Evolutionary conservation across 805 yeast genomes (phyloP), one percentile per base, ranked within the genome.

Genomic region (Lachancea sp.): DNA sequence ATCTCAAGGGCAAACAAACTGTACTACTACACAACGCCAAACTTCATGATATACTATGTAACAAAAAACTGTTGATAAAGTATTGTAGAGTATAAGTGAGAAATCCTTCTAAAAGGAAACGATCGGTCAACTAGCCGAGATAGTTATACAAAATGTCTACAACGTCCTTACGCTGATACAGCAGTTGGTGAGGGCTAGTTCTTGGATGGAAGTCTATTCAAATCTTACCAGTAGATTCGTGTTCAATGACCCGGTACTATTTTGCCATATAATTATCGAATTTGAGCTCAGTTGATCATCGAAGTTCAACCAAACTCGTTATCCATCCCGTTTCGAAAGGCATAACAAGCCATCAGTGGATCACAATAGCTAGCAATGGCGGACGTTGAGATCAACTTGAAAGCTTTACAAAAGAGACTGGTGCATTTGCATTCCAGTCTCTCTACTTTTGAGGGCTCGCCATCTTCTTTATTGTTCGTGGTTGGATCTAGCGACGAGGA

Each of bases 401-500:
- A 51, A 10, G 45, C 50, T n/a, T 54, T 63, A 20, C 57, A 58
- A 36, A 49, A 55, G 20, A 60, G 69, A 47, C 47, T 59, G n/a
- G 44, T 51, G 22, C 41, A 54, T 19, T 50, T 65, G 15, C 64
- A 63, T 44, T 42, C 56, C 7, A 49, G 54, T 17, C 62, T 53
- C 38, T 34, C 52, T 10, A 48, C 48, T 5, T 65, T 63, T 49
- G 65, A 60, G 36, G 51, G 55, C n/a, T 49, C 60, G 12, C 69
- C 69, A 44, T 53, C 72, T 38, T 74, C 82, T 8, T 52, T 84
- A 27, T 57, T 88, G 49, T 77, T 86, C 38, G 78, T 86, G 12
- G 82, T 85, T 38, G 98, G 97, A 11, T 85, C 95, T 7, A 72
- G 86, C 36, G 89, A 87, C 60, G 93, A 85, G 49, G 91, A 85